Evolutionary conservation across 768 basidiomycete species (phyloP), one percentile per base, ranked within the genome.

Genomic region (Podaxis sp.): DNA sequence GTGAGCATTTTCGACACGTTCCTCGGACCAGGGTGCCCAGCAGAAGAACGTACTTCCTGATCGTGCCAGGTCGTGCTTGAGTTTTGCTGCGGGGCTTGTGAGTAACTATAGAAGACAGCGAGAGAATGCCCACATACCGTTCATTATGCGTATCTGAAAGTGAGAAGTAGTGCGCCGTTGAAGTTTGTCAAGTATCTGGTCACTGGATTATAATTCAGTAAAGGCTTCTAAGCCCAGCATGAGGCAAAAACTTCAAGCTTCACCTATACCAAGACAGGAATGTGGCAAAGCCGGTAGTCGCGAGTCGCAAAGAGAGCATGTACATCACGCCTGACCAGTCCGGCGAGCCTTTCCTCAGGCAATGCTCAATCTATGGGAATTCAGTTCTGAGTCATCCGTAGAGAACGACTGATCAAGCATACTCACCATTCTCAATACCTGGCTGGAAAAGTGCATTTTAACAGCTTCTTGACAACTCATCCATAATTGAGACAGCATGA

Each of bases 401-500:
- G 9, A 5, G 3, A 39, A 39, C 9, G 15, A 2, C 38, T 30
- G 30, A 38, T n/a, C 12, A 19, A 38, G 38, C 19, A 15, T 26
- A 55, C 60, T 24, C 11, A 55, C 60, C 26, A 36, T 36, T 36
- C 42, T 61, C 19, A 61, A 17, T n/a, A 61, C 15, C 12, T 38
- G 39, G n/a, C 60, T 61, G 2, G 60, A 61, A 55, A 46, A 54
- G 42, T 61, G 53, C 52, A 61, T 33, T 15, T 46, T 48, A 19
- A 55, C 24, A 15, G 60, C 60, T 13, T 53, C 52, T 15, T 53
- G 52, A n/a, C 39, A 61, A 11, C 60, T 28, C 3, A 7, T 22
- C 60, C 60, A 61, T 13, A 54, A 2, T 44, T 54, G 64, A 17
- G 66, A 67, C 3, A 70, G n/a, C 8, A 65, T 12, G 48, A 68